Percentiles rank a stretch among this genome's conserved stretches.
Conservation (phyloP, 345 rosid genomes). For the Moricandia arvensis region DNA sequence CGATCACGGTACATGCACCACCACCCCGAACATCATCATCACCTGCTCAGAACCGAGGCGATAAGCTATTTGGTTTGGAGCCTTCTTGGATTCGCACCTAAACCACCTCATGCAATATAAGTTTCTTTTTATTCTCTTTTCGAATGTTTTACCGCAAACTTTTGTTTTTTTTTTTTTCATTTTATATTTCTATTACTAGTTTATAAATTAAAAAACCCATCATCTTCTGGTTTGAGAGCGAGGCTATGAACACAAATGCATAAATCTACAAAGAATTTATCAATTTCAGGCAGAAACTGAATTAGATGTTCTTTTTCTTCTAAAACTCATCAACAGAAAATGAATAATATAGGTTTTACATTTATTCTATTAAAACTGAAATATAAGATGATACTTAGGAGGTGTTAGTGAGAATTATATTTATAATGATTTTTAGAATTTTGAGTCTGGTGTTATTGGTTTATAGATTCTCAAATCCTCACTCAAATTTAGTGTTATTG, state of each 20-base stretch:
- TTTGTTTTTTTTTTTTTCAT: neutral
- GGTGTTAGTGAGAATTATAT: too few relatives aligned
- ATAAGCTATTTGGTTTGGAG: constrained; percentile 64
- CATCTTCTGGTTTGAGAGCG: neutral
- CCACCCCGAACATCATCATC: constrained; percentile 50
- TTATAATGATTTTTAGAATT: too few relatives aligned
- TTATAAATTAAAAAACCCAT: neutral
- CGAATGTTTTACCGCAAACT: neutral
- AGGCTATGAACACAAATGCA: neutral
- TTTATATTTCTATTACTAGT: neutral
- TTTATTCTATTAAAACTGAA: too few relatives aligned
- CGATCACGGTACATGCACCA: constrained; percentile 87
- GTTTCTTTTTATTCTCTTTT: neutral
- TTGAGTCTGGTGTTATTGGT: too few relatives aligned
- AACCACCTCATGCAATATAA: constrained; percentile 4
- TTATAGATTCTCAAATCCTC: too few relatives aligned
- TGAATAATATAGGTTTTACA: neutral
- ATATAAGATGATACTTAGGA: too few relatives aligned
- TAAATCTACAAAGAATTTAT: neutral
- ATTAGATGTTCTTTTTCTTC: neutral
- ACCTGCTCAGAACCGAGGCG: constrained; percentile 52
- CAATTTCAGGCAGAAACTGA: neutral
- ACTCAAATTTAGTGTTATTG: too few relatives aligned
- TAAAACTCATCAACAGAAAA: neutral
- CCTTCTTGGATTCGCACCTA: constrained; percentile 64